Percentiles rank a stretch among this genome's conserved stretches.
Conservation (phyloP, 2,329 filamentous ascomycete species). For the Cercospora sesami region DNA sequence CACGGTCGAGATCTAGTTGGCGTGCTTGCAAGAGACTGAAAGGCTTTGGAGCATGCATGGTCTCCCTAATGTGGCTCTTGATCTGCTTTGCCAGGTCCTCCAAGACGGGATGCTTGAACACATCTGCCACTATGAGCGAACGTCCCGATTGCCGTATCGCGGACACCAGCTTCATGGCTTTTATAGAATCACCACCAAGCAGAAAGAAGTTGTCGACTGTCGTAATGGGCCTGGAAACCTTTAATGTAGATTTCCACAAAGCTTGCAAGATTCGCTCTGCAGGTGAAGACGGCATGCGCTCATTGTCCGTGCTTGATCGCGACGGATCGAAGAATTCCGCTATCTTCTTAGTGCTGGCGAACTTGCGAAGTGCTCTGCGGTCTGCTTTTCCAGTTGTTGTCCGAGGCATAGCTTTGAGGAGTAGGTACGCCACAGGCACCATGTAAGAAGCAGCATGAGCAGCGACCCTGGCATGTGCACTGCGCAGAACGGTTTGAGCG, state of each 20-base stretch:
- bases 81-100: neutral
- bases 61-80: neutral
- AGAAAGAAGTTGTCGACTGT: slow-evolving; percentile 47
- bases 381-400: slow-evolving; percentile 2
- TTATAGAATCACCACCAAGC: slow-evolving; percentile 44
- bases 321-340: neutral
- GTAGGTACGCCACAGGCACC: slow-evolving; percentile 4
- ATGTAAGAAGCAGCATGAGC: slow-evolving; percentile 4
- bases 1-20: neutral
- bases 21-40: neutral
- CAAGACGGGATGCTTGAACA: neutral
- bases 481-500: neutral
- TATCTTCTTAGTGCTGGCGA: neutral
- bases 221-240: slow-evolving; percentile 2
- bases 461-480: neutral
- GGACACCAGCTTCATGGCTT: neutral
- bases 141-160: neutral
- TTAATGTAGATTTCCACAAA: slow-evolving; percentile 3
- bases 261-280: neutral
- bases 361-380: neutral
- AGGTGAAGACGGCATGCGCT: neutral
- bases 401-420: neutral
- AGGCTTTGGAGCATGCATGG: neutral
- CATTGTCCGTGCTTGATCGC: neutral
- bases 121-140: neutral